Evolutionary conservation across 805 yeast genomes (phyloP).

Genomic region (Saccharomycopsis capsularis): DNA sequence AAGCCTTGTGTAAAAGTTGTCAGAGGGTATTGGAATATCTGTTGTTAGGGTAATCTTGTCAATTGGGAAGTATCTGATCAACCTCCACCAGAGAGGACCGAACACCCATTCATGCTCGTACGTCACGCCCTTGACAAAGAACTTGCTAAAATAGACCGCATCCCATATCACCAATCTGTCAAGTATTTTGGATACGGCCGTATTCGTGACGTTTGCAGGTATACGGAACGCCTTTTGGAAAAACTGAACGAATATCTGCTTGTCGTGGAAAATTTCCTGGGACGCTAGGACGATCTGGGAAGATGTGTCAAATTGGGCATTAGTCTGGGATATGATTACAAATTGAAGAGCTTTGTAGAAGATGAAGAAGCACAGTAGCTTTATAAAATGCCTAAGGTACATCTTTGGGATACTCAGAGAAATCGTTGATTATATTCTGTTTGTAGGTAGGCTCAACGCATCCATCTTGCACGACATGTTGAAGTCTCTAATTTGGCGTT

Average conservation of each 20-base stretch:
- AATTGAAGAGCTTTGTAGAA: constrained; percentile 12
- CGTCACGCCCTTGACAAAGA: constrained; percentile 42
- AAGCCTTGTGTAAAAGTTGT: constrained; percentile 39
- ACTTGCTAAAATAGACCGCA: constrained; percentile 62
- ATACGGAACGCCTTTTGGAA: not conserved
- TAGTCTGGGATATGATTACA: constrained; percentile 5
- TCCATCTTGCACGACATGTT: too few relatives aligned
- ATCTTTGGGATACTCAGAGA: not conserved
- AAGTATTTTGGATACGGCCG: constrained; percentile 27
- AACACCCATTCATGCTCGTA: constrained; percentile 92
- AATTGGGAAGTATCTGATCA: constrained; percentile 29
- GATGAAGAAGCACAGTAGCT: constrained; percentile 14
- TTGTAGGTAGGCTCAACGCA: too few relatives aligned
- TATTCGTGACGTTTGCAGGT: not conserved
- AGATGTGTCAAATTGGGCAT: constrained; percentile 21
- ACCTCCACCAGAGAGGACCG: constrained; percentile 66
- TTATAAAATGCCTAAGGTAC: constrained; percentile 12
- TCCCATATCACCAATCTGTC: constrained; percentile 76
- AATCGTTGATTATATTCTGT: too few relatives aligned
- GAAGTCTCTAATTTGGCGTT: too few relatives aligned
- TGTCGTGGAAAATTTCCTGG: not conserved
- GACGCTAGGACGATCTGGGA: constrained; percentile 14
- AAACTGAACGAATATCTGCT: not conserved
- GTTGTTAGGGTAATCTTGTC: constrained; percentile 12
- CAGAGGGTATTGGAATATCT: constrained; percentile 22